Evolutionary conservation across 169 alveolate genomes (phyloP), one percentile per base, ranked within the genome.

Genomic region (Blepharisma undulans): DNA sequence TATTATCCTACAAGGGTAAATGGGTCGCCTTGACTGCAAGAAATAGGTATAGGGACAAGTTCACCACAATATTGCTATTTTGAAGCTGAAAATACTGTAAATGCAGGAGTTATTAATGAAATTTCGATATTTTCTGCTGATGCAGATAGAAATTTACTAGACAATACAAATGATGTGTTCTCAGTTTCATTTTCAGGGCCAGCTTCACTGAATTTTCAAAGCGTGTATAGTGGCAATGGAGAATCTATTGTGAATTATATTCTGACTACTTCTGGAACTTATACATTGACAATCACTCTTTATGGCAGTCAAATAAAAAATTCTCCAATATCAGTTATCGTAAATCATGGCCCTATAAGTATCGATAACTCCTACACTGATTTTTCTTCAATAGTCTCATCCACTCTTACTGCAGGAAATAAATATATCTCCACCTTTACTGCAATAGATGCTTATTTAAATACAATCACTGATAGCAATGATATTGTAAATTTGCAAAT

Each of bases 1-100:
- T 95, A 88, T 93, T 94, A 84, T 76, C 95, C 96, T 6, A 89
- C 88, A 88, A 36, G 94, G 72, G 94, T 95, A 3, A 91, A 76
- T 19, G 33, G 92, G 19, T 72, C 94, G 29, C 96, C 96, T 0
- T 93, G 87, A 77, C 71, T 60, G 71, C 76, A 91, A 22, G 92
- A 81, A 19, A 93, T 95, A 29, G 84, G 76, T 7, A 27, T 79
- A 27, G 96, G 95, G 10, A 90, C 93, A 32, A 84, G 92, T 61
- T 66, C 84, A 74, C 93, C 95, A 16, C 30, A 34, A 0, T 66
- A 79, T 21, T 92, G 95, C 48, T 92, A 93, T 71, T 94, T 92
- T 25, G 25, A 60, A 29, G 96, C 95, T 84, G 91, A 82, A 48
- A 79, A 92, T 25, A 60, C 60, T 10, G 90, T 93, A 10, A 78